Evolutionary conservation across 1,284 basidiomycete genomes (phyloP).

Genomic region (Leccinum ponderosum): DNA sequence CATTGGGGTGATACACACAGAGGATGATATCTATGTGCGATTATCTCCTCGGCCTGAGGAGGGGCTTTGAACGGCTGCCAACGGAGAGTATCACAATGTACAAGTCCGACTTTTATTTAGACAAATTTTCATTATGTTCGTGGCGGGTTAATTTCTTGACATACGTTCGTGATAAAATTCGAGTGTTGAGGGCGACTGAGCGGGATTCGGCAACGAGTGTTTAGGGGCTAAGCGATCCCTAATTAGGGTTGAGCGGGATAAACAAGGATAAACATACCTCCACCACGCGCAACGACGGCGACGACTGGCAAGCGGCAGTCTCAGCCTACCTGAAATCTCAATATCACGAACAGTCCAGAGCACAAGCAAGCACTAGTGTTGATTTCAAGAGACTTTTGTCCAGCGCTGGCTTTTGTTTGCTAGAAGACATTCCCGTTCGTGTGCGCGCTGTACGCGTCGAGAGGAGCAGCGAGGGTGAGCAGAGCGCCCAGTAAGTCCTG

Average conservation of each 20-base stretch:
- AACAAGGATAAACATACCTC: slow-evolving; percentile 23
- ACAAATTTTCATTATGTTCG: not conserved
- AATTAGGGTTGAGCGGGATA: slow-evolving; percentile 3
- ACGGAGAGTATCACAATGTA: not conserved
- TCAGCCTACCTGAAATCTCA: not conserved
- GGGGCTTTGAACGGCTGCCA: not conserved
- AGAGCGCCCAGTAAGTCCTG: slow-evolving; percentile 6
- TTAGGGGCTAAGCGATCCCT: not conserved
- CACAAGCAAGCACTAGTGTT: not conserved
- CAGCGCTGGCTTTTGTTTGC: not conserved
- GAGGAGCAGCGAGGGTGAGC: not conserved
- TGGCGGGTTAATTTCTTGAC: no score
- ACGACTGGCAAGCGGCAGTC: slow-evolving; percentile 1
- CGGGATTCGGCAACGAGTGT: not conserved
- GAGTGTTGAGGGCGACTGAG: not conserved
- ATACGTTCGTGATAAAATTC: no score
- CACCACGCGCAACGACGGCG: slow-evolving; percentile 18
- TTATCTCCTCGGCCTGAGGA: slow-evolving; percentile 7
- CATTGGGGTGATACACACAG: slow-evolving; percentile 21
- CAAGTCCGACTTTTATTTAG: not conserved
- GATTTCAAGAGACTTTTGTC: not conserved
- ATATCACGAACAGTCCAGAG: not conserved
- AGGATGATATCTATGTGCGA: slow-evolving; percentile 19
- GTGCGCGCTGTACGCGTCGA: not conserved
- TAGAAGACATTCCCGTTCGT: not conserved